These are phyloP conservation scores for Buxus sempervirens DNA, from an alignment of 164 flowering plant genomes.

Conservation along the genomic window DNA sequence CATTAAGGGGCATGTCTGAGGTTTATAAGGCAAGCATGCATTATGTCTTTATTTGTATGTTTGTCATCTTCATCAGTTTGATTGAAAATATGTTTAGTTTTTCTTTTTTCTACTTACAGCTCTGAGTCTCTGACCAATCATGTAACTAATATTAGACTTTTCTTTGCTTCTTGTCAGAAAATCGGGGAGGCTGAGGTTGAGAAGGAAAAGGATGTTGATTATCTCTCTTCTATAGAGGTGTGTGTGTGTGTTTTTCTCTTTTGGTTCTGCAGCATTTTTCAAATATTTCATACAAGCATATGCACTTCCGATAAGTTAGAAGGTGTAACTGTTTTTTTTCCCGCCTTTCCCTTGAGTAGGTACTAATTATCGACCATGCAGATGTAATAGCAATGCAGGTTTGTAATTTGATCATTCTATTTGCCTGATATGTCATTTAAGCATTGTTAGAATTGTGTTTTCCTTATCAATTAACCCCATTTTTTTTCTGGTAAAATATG, in stretches of 20 bases:
- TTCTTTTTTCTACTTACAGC: neutral
- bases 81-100: neutral
- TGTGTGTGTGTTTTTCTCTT: too few relatives aligned
- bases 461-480: neutral
- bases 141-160: conserved; percentile 1
- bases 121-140: neutral
- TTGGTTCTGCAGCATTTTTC: neutral
- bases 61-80: neutral
- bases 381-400: conserved; percentile 96
- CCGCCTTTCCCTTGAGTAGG: conserved; percentile 49
- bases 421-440: conserved; percentile 3
- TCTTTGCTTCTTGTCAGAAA: conserved; percentile 45
- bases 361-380: conserved; percentile 85
- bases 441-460: neutral
- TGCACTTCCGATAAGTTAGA: conserved; percentile 2
- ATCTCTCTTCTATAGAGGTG: conserved; percentile 95
- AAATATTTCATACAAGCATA: neutral
- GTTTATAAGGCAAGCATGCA: too few relatives aligned
- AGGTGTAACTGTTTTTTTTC: conserved; percentile 5
- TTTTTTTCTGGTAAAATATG: conserved; percentile 13
- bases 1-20: too few relatives aligned
- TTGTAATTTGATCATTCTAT: conserved; percentile 4
- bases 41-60: neutral
- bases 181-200: conserved; percentile 57
- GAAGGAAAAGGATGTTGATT: conserved; percentile 84